phyloP scores from a whole-genome alignment of 2,329 filamentous ascomycete genomes.

The Aspergillus flavus region DNA sequence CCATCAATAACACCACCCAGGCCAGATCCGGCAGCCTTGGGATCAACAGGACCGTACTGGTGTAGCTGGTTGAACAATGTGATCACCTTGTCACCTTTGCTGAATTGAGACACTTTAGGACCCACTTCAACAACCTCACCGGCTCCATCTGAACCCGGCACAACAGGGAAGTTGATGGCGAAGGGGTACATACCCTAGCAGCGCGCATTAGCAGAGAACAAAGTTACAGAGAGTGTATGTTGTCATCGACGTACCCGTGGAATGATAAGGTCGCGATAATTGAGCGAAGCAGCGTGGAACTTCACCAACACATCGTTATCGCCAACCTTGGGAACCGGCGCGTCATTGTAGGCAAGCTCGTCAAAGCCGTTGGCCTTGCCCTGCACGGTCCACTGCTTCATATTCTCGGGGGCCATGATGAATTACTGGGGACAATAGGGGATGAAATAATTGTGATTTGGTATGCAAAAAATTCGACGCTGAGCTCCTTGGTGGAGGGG shows the following conservation, averaged over 20 bases:
- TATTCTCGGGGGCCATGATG: slow-evolving; percentile 41
- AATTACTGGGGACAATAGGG: not conserved
- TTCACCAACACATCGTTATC: slow-evolving; percentile 74
- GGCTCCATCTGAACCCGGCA: slow-evolving; percentile 42
- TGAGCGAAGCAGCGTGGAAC: slow-evolving; percentile 53
- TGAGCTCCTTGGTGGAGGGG: not conserved
- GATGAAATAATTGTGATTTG: not conserved
- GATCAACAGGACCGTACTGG: slow-evolving; percentile 51
- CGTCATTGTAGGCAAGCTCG: slow-evolving; percentile 57
- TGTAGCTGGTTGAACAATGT: slow-evolving; percentile 63
- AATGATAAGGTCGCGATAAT: slow-evolving; percentile 54
- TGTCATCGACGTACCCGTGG: slow-evolving; percentile 49
- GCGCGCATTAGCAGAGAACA: slow-evolving; percentile 1
- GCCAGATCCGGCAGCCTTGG: slow-evolving; percentile 52
- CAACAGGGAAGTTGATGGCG: slow-evolving; percentile 32
- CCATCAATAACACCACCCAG: slow-evolving; percentile 72
- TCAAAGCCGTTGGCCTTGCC: slow-evolving; percentile 60
- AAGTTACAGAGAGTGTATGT: slow-evolving; percentile 25
- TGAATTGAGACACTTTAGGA: slow-evolving; percentile 58
- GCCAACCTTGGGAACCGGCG: slow-evolving; percentile 61
- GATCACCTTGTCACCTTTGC: slow-evolving; percentile 59
- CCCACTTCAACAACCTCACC: slow-evolving; percentile 57
- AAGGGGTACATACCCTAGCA: slow-evolving; percentile 38
- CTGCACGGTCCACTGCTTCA: slow-evolving; percentile 58
- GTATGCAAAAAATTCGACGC: not conserved